These are phyloP conservation scores for Fusarium sp. DNA, from an alignment of 2,329 filamentous ascomycete genomes.

Conservation along the genomic window DNA sequence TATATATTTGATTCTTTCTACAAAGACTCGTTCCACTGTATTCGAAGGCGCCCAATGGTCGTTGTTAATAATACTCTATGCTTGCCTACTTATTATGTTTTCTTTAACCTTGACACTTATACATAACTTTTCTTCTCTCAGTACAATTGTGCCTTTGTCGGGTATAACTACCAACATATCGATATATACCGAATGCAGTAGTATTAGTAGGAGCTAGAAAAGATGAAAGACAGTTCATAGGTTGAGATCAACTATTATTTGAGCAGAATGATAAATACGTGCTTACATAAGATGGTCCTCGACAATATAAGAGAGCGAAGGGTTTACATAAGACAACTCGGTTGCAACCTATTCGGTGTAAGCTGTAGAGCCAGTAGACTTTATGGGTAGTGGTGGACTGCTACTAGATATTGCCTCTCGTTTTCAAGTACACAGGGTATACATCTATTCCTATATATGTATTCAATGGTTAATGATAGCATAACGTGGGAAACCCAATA, in stretches of 20 bases:
- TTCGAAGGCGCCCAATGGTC: not conserved
- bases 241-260: not conserved
- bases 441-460: not conserved
- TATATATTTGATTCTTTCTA: no score
- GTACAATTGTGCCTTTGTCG: not conserved
- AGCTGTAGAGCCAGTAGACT: not conserved
- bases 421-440: not conserved
- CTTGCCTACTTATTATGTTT: not conserved
- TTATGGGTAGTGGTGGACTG: not conserved
- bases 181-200: not conserved
- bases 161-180: not conserved
- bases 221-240: not conserved
- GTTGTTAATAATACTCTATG: not conserved
- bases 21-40: not conserved
- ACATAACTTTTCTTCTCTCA: not conserved
- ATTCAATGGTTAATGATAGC: not conserved
- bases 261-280: not conserved
- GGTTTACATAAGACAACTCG: not conserved
- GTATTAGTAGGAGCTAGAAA: not conserved
- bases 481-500: not conserved
- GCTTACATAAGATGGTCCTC: not conserved
- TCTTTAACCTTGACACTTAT: not conserved
- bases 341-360: not conserved
- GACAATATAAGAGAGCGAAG: not conserved
- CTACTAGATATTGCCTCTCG: not conserved